A percentile compares a stretch with the other conserved stretches of the same genome.
Evolutionary conservation across 176 grass and related monocot genomes (phyloP).

Genomic region (Saccharum spontaneum): DNA sequence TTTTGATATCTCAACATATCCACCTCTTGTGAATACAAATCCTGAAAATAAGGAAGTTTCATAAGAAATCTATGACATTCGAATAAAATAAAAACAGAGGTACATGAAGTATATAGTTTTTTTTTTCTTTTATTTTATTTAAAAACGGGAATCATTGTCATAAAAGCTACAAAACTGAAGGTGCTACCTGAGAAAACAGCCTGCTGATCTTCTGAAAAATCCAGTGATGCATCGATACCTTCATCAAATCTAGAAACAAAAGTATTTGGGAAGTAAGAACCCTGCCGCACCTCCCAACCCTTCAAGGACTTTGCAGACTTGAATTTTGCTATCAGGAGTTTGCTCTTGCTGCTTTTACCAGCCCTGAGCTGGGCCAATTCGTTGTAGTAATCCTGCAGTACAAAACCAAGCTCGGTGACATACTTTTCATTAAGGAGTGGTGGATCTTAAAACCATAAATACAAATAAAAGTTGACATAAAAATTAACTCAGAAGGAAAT

Average conservation of each 20-base stretch:
- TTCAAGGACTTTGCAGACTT: conserved; percentile 76
- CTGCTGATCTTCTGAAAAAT: conserved; percentile 57
- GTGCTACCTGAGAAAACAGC: conserved; percentile 79
- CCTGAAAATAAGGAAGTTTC: conserved; percentile 47
- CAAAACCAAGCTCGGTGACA: background rate
- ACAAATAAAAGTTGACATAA: background rate
- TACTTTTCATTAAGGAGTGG: background rate
- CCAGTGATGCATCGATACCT: conserved; percentile 86
- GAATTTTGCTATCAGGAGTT: conserved; percentile 89
- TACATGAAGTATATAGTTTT: background rate
- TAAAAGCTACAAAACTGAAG: background rate
- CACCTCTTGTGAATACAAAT: conserved; percentile 92
- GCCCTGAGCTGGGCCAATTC: conserved; percentile 91
- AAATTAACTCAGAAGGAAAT: conserved; percentile 26
- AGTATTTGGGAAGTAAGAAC: conserved; percentile 74
- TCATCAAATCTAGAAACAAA: conserved; percentile 66
- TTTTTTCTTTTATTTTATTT: background rate
- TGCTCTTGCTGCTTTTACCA: conserved; percentile 99
- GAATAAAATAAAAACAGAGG: conserved; percentile 19
- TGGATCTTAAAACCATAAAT: conserved; percentile 19
- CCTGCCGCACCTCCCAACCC: conserved; percentile 76
- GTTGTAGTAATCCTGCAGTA: conserved; percentile 88
- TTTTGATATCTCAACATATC: conserved; percentile 94
- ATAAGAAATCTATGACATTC: conserved; percentile 4
- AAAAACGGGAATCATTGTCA: background rate